Evolutionary conservation across 208 protist species (phyloP).

Genomic region (Leishmania amazonensis): DNA sequence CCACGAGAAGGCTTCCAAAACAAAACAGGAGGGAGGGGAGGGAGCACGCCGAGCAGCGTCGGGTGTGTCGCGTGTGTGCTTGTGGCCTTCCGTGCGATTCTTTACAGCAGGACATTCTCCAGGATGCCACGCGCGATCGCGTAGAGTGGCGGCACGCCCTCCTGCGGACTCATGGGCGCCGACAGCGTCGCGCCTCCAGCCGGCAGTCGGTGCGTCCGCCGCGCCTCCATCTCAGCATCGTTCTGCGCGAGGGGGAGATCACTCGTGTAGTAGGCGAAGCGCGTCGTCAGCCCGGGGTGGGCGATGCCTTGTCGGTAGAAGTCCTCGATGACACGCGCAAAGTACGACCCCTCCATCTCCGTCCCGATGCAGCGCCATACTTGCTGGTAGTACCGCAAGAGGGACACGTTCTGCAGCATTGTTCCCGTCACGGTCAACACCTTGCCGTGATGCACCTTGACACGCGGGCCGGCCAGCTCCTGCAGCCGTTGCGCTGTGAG

Average conservation of each 20-base stretch:
- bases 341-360: slow-evolving; percentile 92
- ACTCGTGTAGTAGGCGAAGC: slow-evolving; percentile 90
- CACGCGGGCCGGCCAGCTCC: slow-evolving; percentile 54
- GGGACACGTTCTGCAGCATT: slow-evolving; percentile 83
- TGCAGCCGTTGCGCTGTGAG: slow-evolving; percentile 52
- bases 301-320: slow-evolving; percentile 82
- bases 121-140: slow-evolving; percentile 84
- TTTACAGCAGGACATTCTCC: slow-evolving; percentile 55
- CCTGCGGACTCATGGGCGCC: slow-evolving; percentile 68
- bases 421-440: slow-evolving; percentile 87
- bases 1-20: no score
- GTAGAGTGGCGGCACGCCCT: slow-evolving; percentile 88
- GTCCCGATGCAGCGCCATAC: slow-evolving; percentile 84
- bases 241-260: slow-evolving; percentile 76
- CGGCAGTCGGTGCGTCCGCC: slow-evolving; percentile 15
- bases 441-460: slow-evolving; percentile 70
- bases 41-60: no score
- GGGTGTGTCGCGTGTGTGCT: not conserved
- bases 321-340: slow-evolving; percentile 83
- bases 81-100: not conserved
- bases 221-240: slow-evolving; percentile 51
- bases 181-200: slow-evolving; percentile 50
- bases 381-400: slow-evolving; percentile 84
- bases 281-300: slow-evolving; percentile 53
- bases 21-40: no score